A percentile compares a stretch with the other conserved stretches of the same genome.
These are phyloP conservation scores for Erodium texanum DNA, from an alignment of 441 rosid genomes.

Conservation along the genomic window DNA sequence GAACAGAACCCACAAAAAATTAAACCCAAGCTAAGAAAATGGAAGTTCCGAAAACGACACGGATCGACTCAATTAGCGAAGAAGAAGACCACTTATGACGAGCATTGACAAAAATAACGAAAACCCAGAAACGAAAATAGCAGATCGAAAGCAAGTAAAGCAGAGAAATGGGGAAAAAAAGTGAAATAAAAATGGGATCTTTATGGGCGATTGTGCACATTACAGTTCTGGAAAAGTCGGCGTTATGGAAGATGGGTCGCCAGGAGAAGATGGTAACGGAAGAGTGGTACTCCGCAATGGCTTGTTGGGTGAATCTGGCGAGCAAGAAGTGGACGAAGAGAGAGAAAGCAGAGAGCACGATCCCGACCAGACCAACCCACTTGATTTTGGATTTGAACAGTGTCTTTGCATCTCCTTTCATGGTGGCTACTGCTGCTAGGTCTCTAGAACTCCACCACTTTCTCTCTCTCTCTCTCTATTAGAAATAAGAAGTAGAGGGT, in stretches of 20 bases:
- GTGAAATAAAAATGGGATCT: not conserved
- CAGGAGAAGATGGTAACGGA: constrained; percentile 89
- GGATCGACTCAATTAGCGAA: not conserved
- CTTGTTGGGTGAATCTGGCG: constrained; percentile 67
- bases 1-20: no score
- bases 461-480: no score
- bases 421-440: constrained; percentile 1
- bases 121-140: constrained; percentile 1
- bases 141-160: not conserved
- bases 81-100: not conserved
- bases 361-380: constrained; percentile 82
- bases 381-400: constrained; percentile 70
- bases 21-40: not conserved
- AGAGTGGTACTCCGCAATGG: constrained; percentile 57
- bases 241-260: constrained; percentile 79
- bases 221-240: constrained; percentile 40
- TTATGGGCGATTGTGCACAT: constrained; percentile 10
- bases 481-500: no score
- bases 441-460: no score
- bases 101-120: constrained; percentile 2
- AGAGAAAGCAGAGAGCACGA: constrained; percentile 63
- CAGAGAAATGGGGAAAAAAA: not conserved
- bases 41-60: not conserved
- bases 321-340: constrained; percentile 74
- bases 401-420: constrained; percentile 78